phyloP scores from a whole-genome alignment of 2,329 filamentous ascomycete genomes.

The Stagonosporopsis vannaccii region DNA sequence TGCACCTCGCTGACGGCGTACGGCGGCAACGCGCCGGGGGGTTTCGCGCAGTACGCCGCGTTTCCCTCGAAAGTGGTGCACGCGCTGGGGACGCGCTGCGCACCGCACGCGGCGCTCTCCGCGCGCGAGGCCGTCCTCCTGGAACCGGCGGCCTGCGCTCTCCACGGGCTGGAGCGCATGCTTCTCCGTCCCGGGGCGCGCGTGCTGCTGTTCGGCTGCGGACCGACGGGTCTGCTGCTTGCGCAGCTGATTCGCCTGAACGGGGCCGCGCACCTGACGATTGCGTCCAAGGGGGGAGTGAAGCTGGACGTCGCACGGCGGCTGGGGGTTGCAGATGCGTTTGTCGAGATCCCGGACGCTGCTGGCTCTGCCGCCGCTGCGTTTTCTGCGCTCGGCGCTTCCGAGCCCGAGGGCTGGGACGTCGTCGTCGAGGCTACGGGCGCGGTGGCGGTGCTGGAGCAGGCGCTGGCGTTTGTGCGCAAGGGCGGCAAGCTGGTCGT shows the following conservation, averaged over 20 bases:
- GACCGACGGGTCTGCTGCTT: slow-evolving; percentile 70
- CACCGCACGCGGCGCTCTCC: slow-evolving; percentile 66
- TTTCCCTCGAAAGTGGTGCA: slow-evolving; percentile 67
- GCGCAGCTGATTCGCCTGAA: slow-evolving; percentile 70
- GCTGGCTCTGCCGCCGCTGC: slow-evolving; percentile 38
- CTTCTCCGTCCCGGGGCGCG: slow-evolving; percentile 69
- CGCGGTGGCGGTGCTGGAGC: slow-evolving; percentile 71
- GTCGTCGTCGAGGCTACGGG: slow-evolving; percentile 77
- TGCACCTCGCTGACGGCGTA: slow-evolving; percentile 75
- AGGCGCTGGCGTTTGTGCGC: slow-evolving; percentile 74
- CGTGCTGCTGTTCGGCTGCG: slow-evolving; percentile 71
- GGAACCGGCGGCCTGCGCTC: slow-evolving; percentile 75
- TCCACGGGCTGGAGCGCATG: slow-evolving; percentile 74
- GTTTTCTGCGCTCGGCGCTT: slow-evolving; percentile 67
- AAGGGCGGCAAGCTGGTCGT: slow-evolving; percentile 75
- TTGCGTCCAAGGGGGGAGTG: slow-evolving; percentile 71
- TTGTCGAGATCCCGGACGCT: slow-evolving; percentile 52
- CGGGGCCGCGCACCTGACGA: slow-evolving; percentile 71
- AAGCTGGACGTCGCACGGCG: slow-evolving; percentile 73
- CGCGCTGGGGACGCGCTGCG: too few relatives aligned
- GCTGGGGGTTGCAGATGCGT: slow-evolving; percentile 58
- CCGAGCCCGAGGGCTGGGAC: slow-evolving; percentile 77
- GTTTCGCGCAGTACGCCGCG: slow-evolving; percentile 74
- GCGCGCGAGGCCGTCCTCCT: slow-evolving; percentile 68
- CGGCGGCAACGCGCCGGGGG: slow-evolving; percentile 72